A percentile compares a stretch with the other conserved stretches of the same genome.
Conservation (phyloP, 345 rosid species). For the Eucalyptus lansdowneana region DNA sequence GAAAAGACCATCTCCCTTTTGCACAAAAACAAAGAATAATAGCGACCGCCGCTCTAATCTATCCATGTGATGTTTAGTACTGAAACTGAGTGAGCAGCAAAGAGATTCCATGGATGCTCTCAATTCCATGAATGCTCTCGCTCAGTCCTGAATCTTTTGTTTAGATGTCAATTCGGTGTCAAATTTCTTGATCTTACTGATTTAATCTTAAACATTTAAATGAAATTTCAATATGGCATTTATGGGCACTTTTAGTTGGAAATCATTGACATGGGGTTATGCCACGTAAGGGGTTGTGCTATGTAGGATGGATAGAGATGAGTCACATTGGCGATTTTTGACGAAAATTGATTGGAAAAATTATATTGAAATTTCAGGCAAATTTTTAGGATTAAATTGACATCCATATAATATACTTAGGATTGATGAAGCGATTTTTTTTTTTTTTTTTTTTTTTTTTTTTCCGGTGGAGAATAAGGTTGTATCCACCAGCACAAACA, state of each 20-base stretch:
- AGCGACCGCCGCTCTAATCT: neutral
- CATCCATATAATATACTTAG: neutral
- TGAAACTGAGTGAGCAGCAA: neutral
- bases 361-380: fast-evolving
- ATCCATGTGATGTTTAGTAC: neutral
- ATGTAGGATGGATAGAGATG: fast-evolving
- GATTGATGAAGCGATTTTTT: neutral
- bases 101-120: neutral
- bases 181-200: neutral
- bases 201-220: neutral
- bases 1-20: neutral
- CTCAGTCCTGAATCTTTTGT: neutral
- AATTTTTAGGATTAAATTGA: neutral
- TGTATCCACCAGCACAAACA: neutral
- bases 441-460: too few species aligned
- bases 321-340: fast-evolving
- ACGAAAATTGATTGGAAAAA: neutral
- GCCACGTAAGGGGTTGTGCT: too few species aligned
- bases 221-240: neutral
- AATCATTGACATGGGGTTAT: neutral
- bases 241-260: fast-evolving
- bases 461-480: neutral
- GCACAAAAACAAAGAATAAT: neutral
- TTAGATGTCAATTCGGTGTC: fast-evolving
- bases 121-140: neutral